phyloP scores from a whole-genome alignment of 139 green algal species.

The Haematococcus lacustris region DNA sequence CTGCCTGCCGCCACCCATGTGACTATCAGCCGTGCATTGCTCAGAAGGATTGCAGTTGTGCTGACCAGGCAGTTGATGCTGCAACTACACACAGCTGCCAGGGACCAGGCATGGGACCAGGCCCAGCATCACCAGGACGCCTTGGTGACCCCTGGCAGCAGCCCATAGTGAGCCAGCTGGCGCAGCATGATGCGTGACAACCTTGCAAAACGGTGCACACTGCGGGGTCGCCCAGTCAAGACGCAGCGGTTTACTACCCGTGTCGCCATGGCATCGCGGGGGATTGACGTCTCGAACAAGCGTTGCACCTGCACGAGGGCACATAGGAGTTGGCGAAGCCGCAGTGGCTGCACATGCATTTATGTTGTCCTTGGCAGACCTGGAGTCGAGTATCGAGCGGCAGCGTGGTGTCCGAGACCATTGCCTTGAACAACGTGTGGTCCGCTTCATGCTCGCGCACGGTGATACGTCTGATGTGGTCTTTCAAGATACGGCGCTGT shows the following conservation, averaged over 20 bases:
- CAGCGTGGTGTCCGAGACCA: slow-evolving; percentile 37
- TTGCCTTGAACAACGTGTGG: slow-evolving; percentile 39
- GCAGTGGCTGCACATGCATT: background rate
- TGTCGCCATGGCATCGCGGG: slow-evolving; percentile 27
- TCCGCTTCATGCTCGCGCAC: slow-evolving; percentile 47
- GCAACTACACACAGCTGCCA: too few relatives aligned
- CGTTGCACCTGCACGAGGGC: slow-evolving; percentile 36
- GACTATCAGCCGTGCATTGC: too few relatives aligned
- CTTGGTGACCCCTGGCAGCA: slow-evolving; percentile 41
- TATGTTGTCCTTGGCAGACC: background rate
- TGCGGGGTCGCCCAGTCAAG: slow-evolving; percentile 33
- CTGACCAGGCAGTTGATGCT: too few relatives aligned
- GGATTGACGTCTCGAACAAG: slow-evolving; percentile 50
- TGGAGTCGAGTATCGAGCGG: slow-evolving; percentile 42
- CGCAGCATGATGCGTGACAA: slow-evolving; percentile 51
- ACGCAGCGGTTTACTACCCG: slow-evolving; percentile 31
- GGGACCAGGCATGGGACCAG: too few relatives aligned
- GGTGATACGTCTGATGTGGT: slow-evolving; percentile 34
- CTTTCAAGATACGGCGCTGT: slow-evolving; percentile 1
- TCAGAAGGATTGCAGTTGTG: too few relatives aligned
- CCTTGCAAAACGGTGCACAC: slow-evolving; percentile 33
- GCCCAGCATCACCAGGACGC: slow-evolving; percentile 49
- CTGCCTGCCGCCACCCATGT: too few relatives aligned
- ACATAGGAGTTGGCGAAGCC: background rate
- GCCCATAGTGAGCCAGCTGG: slow-evolving; percentile 36